Evolutionary conservation across 2,329 filamentous ascomycete genomes (phyloP).

Genomic region (Magnaporthiopsis rhizophila): DNA sequence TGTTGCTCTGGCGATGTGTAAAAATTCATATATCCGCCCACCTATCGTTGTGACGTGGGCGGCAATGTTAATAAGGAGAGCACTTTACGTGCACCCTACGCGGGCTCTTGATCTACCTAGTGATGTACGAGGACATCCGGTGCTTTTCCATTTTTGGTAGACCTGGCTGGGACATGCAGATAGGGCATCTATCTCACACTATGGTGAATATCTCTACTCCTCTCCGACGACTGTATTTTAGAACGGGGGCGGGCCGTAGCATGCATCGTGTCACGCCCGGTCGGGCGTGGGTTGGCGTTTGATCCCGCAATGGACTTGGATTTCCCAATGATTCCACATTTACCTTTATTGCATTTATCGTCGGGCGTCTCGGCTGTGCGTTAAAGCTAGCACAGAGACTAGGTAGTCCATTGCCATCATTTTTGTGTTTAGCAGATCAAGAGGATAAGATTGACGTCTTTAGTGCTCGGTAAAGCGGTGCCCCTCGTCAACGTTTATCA

Average conservation of each 20-base stretch:
- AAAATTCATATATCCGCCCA: not conserved
- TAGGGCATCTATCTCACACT: not conserved
- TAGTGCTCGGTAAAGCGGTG: no score
- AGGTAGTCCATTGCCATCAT: not conserved
- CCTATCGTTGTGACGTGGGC: not conserved
- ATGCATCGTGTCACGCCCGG: constrained; percentile 1
- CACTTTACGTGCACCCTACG: not conserved
- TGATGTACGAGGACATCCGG: not conserved
- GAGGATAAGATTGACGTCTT: no score
- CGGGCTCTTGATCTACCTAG: not conserved
- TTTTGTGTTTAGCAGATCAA: no score
- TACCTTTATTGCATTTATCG: not conserved
- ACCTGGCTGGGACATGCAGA: not conserved
- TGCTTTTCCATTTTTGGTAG: not conserved
- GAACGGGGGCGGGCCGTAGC: constrained; percentile 4
- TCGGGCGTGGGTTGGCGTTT: constrained; percentile 3
- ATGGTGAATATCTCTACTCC: constrained; percentile 7
- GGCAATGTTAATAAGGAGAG: not conserved
- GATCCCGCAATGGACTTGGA: constrained; percentile 3
- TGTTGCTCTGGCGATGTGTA: not conserved
- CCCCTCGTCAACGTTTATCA: no score
- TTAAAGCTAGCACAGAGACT: no score
- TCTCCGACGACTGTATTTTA: constrained; percentile 7
- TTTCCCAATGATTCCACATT: not conserved
- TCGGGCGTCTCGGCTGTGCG: not conserved